Base-by-base conservation (phyloP, 176 grass and related monocot genomes). In the Eragrostis curvula region DNA sequence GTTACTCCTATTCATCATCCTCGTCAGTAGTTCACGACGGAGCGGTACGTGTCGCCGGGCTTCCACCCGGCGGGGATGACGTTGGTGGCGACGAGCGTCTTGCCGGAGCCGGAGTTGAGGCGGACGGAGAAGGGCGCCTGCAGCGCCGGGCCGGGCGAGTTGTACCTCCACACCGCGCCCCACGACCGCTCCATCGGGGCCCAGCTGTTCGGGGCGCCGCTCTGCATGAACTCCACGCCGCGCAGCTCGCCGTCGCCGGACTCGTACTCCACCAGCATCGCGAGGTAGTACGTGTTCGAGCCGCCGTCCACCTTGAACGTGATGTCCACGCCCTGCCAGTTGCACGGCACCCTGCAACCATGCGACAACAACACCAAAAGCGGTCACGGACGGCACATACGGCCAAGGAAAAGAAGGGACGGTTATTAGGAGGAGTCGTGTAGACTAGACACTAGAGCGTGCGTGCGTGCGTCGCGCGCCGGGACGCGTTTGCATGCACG, bases 261-360 rank as follows among this genome's bases (percentile, higher is more conserved):
- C 83, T 87, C 87, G 78, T 89, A 94, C 85, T 94, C 90, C 68
- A 94, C 23, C 11, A 94, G 77, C 27, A 97, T 47, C 3, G 92
- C 95, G 5, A 97, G 71, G 90, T 97, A 97, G 87, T 89, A 72
- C 9, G 86, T 65, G 87, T 97, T 97, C 21, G 95, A 97, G 39
- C 95, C 92, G 32, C 50, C 42, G 56, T 97, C 92, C 40, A 97
- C 92, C 62, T 77, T 80, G 83, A 97, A 92, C 17, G 88, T 74
- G 17, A 97, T 71, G 68, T 94, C 69, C 61, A 73, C 20, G 51
- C 95, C 95, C 4, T 27, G 86, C 71, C 91, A 98, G 50, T 81
- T 81, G 90, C 95, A 98, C 81, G 82, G 86, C 16, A 94, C 92
- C n/a, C 95, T 98, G 74, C 77, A 47, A 14, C 21, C 24, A 40